Conservation (phyloP, 345 rosid genomes). For the Citrus unshiu region DNA sequence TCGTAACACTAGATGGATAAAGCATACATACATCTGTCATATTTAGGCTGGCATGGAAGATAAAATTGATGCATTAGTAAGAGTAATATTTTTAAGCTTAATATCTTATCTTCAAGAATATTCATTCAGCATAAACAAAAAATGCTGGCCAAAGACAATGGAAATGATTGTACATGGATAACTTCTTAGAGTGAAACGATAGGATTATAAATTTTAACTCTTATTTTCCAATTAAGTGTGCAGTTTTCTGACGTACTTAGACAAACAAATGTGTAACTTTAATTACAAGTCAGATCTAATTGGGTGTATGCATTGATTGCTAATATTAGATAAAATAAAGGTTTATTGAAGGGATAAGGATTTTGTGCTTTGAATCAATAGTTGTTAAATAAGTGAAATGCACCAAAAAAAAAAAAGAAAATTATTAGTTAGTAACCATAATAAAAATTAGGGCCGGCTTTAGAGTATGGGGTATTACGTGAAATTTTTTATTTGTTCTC, state of each 20-base stretch:
- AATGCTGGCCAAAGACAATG: neutral
- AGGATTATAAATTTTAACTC: neutral
- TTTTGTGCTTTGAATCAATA: too few species aligned
- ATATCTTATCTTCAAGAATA: neutral
- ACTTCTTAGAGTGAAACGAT: neutral
- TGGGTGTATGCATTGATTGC: neutral
- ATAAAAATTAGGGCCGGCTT: too few species aligned
- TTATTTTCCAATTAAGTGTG: neutral
- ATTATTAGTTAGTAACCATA: too few species aligned
- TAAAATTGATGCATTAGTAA: neutral
- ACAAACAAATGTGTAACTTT: neutral
- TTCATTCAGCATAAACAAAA: slow-evolving; percentile 1
- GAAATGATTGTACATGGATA: neutral
- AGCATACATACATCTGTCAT: neutral
- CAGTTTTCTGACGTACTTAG: neutral
- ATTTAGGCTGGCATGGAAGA: neutral
- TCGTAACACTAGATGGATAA: neutral
- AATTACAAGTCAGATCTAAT: neutral
- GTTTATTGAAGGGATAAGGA: too few species aligned
- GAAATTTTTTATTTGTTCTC: too few species aligned
- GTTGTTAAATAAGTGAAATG: too few species aligned
- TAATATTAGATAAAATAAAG: too few species aligned
- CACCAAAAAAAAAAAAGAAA: too few species aligned
- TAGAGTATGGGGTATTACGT: too few species aligned
- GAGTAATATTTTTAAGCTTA: neutral